Evolutionary conservation across 306 rosid species (phyloP).

Genomic region (Aeschynomene evenia): DNA sequence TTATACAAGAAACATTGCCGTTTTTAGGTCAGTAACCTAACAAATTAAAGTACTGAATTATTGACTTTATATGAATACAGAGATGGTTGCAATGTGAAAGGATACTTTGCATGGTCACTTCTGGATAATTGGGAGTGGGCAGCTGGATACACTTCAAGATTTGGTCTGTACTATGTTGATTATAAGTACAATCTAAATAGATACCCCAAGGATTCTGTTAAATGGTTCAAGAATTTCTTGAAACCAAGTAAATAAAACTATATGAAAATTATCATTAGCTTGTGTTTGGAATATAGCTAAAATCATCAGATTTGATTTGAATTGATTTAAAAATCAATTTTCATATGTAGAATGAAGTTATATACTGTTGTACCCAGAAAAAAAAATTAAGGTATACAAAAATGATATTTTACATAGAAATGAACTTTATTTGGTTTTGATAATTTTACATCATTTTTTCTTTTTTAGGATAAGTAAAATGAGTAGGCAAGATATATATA

Average conservation of each 20-base stretch:
- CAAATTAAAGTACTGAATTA: not conserved
- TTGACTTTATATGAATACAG: conserved; percentile 50
- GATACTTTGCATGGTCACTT: conserved; percentile 91
- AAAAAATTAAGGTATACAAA: no score
- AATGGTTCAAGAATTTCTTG: conserved; percentile 84
- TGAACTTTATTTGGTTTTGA: no score
- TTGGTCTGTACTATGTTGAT: conserved; percentile 83
- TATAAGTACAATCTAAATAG: conserved; percentile 75
- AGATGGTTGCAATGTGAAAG: conserved; percentile 94
- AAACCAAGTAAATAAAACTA: conserved; percentile 38
- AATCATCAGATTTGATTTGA: not conserved
- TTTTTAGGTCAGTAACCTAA: no score
- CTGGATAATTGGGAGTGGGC: conserved; percentile 97
- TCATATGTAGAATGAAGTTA: not conserved
- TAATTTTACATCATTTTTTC: no score
- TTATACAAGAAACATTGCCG: no score
- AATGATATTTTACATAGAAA: no score
- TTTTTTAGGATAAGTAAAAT: no score
- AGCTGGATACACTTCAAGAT: conserved; percentile 74
- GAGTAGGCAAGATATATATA: no score
- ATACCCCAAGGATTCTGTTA: conserved; percentile 81
- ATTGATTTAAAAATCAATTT: not conserved
- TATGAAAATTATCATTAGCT: not conserved
- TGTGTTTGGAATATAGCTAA: no score
- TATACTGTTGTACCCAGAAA: not conserved